Evolutionary conservation across 148 eudicot genomes (phyloP), one percentile per base, ranked within the genome.

Genomic region (Chenopodium berlandieri): DNA sequence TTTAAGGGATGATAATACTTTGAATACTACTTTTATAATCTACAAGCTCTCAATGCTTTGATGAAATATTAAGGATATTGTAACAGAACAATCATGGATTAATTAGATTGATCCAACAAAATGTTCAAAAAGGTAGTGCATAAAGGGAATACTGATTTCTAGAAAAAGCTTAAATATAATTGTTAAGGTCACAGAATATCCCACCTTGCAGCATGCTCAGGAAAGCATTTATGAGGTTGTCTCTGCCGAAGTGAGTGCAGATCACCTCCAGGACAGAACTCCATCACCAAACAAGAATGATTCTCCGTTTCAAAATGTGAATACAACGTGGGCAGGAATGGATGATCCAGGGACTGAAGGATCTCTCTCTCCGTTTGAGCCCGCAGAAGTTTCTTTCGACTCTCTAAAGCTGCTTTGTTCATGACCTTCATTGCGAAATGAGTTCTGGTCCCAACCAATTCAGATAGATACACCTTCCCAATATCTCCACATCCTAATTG

Each of bases 231-330:
- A 79, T 91, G 91, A 20, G 91, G 94, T 69, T 90, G 97, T 86
- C 88, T 88, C 87, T 91, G 98, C 87, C 97, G 79, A 32, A 95
- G 88, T 0, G 92, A 91, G 83, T 95, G 97, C 86, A 95, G 88
- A 91, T 95, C 98, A 65, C 98, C 98, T 4, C 98, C 98, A 31
- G 97, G 93, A 71, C 98, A 95, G 62, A 88, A 91, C 88, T 95
- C 98, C 98, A 95, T 95, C 82, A 93, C 93, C 89, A 95, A 79
- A 80, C 88, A 95, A 10, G 92, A 89, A 66, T 89, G 84, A 67
- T 91, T 92, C 73, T 93, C 93, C 0, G 98, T 92, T 85, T 95
- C 98, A 79, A 95, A 95, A 78, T 93, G 97, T 2, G 94, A 77
- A 69, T 95, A 95, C 82, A 95, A 81, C 40, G 98, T 95, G 32